A percentile compares a stretch with the other conserved stretches of the same genome.
These are phyloP conservation scores for Cyberlindnera americana DNA, from an alignment of 805 yeast genomes.

Conservation along the genomic window DNA sequence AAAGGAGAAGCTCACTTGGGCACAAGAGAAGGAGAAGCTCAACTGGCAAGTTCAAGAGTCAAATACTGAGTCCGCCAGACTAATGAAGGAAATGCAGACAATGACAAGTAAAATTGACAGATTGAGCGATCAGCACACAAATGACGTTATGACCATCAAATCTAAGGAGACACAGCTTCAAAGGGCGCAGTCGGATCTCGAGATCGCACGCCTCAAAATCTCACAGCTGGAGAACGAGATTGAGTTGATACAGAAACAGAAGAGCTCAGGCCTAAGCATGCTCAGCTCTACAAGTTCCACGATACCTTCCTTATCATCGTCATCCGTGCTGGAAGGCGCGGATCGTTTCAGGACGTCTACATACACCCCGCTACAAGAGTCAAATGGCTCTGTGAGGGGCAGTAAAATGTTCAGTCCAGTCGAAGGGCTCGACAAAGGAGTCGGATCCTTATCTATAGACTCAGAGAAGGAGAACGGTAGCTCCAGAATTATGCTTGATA, in stretches of 20 bases:
- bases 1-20: conserved; percentile 44
- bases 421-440: conserved; percentile 24
- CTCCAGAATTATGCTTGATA: conserved; percentile 20
- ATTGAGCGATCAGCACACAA: conserved; percentile 48
- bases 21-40: conserved; percentile 30
- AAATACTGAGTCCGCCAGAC: conserved; percentile 27
- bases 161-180: conserved; percentile 68
- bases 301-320: neutral
- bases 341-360: conserved; percentile 9
- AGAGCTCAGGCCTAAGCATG: conserved; percentile 12
- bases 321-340: neutral
- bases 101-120: conserved; percentile 33
- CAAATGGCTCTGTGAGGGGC: conserved; percentile 8
- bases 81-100: conserved; percentile 26
- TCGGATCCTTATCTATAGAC: conserved; percentile 28
- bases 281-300: conserved; percentile 1
- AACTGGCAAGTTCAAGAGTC: conserved; percentile 28
- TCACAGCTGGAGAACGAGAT: conserved; percentile 50
- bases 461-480: conserved; percentile 27
- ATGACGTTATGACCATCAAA: conserved; percentile 48
- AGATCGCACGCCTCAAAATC: conserved; percentile 49
- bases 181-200: conserved; percentile 59
- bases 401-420: conserved; percentile 10
- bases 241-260: conserved; percentile 34
- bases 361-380: conserved; percentile 20